Conservation (phyloP, 2,329 filamentous ascomycete species). For the Paracoccidioides brasiliensis region DNA sequence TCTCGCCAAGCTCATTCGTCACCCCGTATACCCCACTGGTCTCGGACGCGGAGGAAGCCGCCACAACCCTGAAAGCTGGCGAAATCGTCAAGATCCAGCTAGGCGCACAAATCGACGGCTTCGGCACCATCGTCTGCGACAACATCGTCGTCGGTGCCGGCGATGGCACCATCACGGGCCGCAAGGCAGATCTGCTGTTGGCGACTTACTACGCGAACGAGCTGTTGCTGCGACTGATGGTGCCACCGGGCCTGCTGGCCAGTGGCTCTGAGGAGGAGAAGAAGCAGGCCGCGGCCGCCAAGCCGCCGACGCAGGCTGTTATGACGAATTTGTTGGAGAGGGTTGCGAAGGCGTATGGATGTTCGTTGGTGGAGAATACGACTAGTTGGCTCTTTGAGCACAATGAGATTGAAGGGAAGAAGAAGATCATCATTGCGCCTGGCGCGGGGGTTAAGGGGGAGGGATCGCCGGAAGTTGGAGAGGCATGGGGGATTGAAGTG, state of each 20-base stretch:
- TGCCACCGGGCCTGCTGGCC: constrained; percentile 76
- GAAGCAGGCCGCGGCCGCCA: constrained; percentile 72
- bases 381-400: constrained; percentile 94
- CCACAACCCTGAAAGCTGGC: constrained; percentile 62
- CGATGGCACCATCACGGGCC: constrained; percentile 56
- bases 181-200: constrained; percentile 73
- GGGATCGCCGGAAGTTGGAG: constrained; percentile 71
- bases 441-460: constrained; percentile 83
- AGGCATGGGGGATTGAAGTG: constrained; percentile 97
- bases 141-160: constrained; percentile 61
- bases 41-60: constrained; percentile 75
- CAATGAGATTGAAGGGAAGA: constrained; percentile 94
- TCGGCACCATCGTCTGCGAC: constrained; percentile 91
- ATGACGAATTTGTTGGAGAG: constrained; percentile 84
- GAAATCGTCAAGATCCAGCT: constrained; percentile 96
- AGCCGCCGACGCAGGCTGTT: constrained; percentile 70
- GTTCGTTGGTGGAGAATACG: constrained; percentile 91
- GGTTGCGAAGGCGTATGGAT: constrained; percentile 79
- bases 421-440: constrained; percentile 85
- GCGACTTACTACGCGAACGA: constrained; percentile 95
- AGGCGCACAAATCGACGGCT: constrained; percentile 96
- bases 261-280: constrained; percentile 86
- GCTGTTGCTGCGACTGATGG: constrained; percentile 76
- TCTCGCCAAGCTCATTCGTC: constrained; percentile 86
- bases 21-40: constrained; percentile 92